Conservation (phyloP, 2,329 filamentous ascomycete genomes). For the Furcasterigmium sp. region DNA sequence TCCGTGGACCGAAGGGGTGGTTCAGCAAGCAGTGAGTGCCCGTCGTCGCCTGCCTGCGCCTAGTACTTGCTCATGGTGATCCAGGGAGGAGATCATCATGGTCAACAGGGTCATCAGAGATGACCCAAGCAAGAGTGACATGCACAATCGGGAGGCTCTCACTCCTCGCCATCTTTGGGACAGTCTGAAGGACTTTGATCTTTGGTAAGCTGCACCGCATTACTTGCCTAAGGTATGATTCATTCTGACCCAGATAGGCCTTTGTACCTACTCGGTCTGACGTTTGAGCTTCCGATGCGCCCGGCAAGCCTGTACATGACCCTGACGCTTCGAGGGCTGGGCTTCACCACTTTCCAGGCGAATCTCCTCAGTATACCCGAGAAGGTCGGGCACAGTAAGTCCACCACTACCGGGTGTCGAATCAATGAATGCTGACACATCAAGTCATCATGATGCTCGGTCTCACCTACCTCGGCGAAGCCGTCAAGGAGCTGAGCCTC, state of each 20-base stretch:
- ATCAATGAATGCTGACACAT: background rate
- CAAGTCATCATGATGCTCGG: slow-evolving; percentile 19
- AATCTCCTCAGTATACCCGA: slow-evolving; percentile 60
- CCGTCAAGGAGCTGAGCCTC: slow-evolving; percentile 42
- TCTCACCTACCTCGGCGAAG: slow-evolving; percentile 38
- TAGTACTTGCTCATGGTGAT: no score
- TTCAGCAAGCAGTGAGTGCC: slow-evolving; percentile 49
- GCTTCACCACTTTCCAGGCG: slow-evolving; percentile 55
- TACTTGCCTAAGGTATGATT: background rate
- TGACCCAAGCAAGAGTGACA: slow-evolving; percentile 53
- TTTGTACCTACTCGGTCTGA: slow-evolving; percentile 47
- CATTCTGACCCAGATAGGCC: slow-evolving; percentile 17
- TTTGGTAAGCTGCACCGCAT: slow-evolving; percentile 19
- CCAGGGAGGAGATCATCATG: slow-evolving; percentile 51
- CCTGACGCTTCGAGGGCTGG: slow-evolving; percentile 50
- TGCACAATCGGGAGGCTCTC: slow-evolving; percentile 56
- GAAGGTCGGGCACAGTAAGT: slow-evolving; percentile 25
- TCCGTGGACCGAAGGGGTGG: slow-evolving; percentile 51
- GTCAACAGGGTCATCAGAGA: slow-evolving; percentile 55
- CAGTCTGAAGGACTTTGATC: slow-evolving; percentile 44
- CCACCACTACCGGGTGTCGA: background rate
- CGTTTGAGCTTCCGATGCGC: slow-evolving; percentile 46
- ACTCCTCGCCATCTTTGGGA: slow-evolving; percentile 44
- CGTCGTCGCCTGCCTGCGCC: no score
- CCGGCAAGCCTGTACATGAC: slow-evolving; percentile 52